Base-by-base conservation (phyloP, 208 protist species). In the Trypanosoma avium region DNA sequence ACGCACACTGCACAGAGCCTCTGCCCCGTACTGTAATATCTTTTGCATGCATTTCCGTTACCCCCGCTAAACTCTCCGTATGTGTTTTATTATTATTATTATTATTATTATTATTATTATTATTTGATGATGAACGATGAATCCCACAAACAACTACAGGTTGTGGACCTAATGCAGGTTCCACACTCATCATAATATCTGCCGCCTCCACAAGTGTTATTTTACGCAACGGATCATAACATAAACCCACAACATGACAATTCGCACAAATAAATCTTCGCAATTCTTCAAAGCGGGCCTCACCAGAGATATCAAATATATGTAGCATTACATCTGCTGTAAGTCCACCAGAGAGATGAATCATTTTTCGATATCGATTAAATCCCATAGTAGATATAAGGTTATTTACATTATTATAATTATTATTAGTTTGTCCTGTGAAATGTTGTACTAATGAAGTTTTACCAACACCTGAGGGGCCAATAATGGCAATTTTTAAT, bases 131-230 rank as follows among this genome's bases (percentile, higher is more conserved):
- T 9, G 63, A 63, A 13, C 69, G 67, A 30, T 82, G 13, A 29
- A 95, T 70, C 0, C 88, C 88, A 32, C 88, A 95, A 2, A 91
- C 77, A 19, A 95, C 82, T 8, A 90, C 86, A 4, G 88, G 81
- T 66, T 95, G 88, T 52, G 86, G 79, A 0, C 88, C 81, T 12
- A 95, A 72, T 6, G 72, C 63, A 5, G 70, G 35, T 50, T 92
- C 88, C 32, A 95, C 54, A 40, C 59, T 73, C 74, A 86, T 76
- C 84, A 95, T 95, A 8, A 95, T 76, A 48, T 90, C 80, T 8
- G 84, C 84, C 48, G 88, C 88, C 75, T 92, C 61, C 55, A 92
- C 82, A 5, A 95, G 67, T 24, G 88, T 91, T 12, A 87, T 59
- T 62, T 91, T 92, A 6, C 72, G 73, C 0, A 36, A 26, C 1